Evolutionary conservation across 2,329 filamentous ascomycete species (phyloP).

Genomic region (Aureobasidium sp.): DNA sequence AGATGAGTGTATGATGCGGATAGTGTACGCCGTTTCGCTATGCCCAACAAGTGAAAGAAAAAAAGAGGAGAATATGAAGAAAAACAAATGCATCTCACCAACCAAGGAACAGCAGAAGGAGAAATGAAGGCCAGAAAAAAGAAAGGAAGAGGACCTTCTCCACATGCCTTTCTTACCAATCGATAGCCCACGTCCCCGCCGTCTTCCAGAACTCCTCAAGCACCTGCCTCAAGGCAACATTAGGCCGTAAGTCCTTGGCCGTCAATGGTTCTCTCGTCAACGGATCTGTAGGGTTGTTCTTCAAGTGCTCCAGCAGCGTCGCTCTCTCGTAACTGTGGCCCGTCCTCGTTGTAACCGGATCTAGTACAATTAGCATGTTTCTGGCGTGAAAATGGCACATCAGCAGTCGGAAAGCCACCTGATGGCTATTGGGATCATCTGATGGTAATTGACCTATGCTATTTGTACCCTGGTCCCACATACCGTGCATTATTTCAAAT

Average conservation of each 20-base stretch:
- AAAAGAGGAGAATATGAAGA: neutral
- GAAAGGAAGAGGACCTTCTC: neutral
- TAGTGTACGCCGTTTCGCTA: neutral
- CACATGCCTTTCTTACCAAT: constrained; percentile 54
- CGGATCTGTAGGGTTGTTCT: constrained; percentile 67
- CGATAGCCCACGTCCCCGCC: constrained; percentile 79
- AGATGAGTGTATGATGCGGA: neutral
- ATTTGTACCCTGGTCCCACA: no score
- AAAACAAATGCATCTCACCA: neutral
- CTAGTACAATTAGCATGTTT: neutral
- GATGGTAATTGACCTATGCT: no score
- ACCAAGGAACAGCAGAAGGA: neutral
- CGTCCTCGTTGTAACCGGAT: constrained; percentile 59
- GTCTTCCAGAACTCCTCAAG: constrained; percentile 77
- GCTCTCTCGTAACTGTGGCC: constrained; percentile 86
- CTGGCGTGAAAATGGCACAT: no score
- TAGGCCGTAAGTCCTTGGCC: constrained; percentile 65
- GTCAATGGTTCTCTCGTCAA: constrained; percentile 69
- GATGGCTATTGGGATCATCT: no score
- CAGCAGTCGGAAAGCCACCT: no score
- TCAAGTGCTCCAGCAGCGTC: constrained; percentile 78
- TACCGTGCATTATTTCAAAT: constrained; percentile 58
- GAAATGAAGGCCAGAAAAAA: neutral
- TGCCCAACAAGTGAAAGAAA: neutral
- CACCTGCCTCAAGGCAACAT: constrained; percentile 70